Base-by-base conservation (phyloP, 148 eudicot species). In the Diospyros kaki region DNA sequence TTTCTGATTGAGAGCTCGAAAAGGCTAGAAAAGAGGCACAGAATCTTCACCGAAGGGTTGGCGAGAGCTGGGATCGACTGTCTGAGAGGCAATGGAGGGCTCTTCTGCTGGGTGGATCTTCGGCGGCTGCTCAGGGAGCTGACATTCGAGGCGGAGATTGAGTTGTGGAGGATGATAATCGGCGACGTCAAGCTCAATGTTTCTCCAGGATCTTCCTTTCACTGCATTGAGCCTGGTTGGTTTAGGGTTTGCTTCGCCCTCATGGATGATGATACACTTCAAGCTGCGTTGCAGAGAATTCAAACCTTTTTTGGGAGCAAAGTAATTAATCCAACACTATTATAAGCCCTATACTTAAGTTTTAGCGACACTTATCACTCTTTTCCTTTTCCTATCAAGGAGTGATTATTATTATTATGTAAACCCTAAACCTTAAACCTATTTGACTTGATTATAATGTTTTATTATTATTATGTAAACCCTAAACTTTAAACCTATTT, bases 161-260 rank as follows among this genome's bases (percentile, higher is more conserved):
- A n/a, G 38, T 40, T 79, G 1, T 79, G 82, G 78, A 52, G 56
- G 58, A 52, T 39, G 68, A 68, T 79, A 1, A 4, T 79, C 5
- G 72, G 69, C 28, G 71, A 75, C 51, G 78, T 75, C 39, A 54
- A 68, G 48, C 40, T 79, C 40, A 79, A 79, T 39, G 61, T 79
- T 3, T 74, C 78, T n/a, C 82, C 82, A 5, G 82, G 82, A n/a
- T 43, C 75, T 15, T 75, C 82, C 1, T 79, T 73, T n/a, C 78
- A 79, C 13, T 79, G 82, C 51, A 48, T 39, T 14, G 82, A 79
- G 58, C 82, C 78, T 0, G 82, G 78, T 10, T 74, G 82, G 78
- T 79, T 79, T 15, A 67, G 81, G 71, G 68, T 79, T 74, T 48
- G 82, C 59, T 75, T 79, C 11, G 82, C 78, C 15, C 75, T 75